phyloP scores from a whole-genome alignment of 2,329 filamentous ascomycete species.

The Pseudopyricularia javanii region DNA sequence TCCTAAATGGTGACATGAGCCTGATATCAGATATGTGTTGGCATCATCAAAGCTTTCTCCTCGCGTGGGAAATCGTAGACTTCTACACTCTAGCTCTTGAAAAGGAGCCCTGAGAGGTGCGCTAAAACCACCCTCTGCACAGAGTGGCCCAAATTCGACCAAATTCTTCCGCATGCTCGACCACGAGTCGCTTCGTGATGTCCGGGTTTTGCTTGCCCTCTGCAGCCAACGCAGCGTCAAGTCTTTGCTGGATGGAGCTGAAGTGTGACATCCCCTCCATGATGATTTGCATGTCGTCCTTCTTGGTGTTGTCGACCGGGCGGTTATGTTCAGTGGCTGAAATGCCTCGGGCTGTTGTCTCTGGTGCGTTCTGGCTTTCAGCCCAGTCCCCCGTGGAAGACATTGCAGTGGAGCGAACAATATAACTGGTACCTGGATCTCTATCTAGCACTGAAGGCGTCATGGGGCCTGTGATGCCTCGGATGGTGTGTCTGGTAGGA shows the following conservation, averaged over 20 bases:
- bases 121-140: background rate
- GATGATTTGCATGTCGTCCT: background rate
- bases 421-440: background rate
- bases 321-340: background rate
- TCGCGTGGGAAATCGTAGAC: too few relatives aligned
- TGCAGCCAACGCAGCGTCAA: background rate
- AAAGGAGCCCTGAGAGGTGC: background rate
- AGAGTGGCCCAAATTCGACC: background rate
- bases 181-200: background rate
- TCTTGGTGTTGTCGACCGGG: background rate
- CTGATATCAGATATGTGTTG: too few relatives aligned
- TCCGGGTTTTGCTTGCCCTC: background rate
- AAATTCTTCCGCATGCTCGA: background rate
- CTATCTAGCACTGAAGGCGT: background rate
- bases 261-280: background rate
- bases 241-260: background rate
- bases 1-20: too few relatives aligned
- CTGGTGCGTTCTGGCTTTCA: background rate
- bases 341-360: background rate
- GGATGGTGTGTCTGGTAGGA: background rate
- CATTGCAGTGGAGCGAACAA: background rate
- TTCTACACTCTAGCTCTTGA: background rate
- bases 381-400: background rate
- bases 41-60: too few relatives aligned
- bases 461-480: background rate